Base-by-base conservation (phyloP, 2,329 filamentous ascomycete species). In the Nemania sp. region DNA sequence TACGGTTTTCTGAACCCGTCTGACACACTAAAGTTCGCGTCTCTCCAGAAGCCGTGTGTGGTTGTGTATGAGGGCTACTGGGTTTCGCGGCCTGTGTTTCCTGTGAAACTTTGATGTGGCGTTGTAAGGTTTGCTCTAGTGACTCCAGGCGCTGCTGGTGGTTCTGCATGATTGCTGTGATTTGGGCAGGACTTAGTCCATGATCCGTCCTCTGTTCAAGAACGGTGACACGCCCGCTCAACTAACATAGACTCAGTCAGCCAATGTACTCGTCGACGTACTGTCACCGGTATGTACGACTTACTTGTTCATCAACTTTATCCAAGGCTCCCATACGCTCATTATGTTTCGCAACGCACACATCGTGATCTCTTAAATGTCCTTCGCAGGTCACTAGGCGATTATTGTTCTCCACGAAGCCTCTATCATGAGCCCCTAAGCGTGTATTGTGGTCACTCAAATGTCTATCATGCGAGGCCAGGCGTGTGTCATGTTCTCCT, bases 61-160 rank as follows among this genome's bases (percentile, higher is more conserved):
- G 56, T 45, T 59, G 67, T 27, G n/a, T 51, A 3, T 41, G 22
- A 29, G 61, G 62, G 38, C 54, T 67, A 41, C 13, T 58, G 7
- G 62, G 55, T 22, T 62, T 66, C 18, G 35, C 45, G 4, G 56
- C 47, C 18, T 64, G 59, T 11, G 61, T 29, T 43, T 70, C 67
- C 52, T 59, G 65, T 47, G 62, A 67, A 22, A 35, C 47, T 52
- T 70, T 68, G 49, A 68, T 66, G 32, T 68, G 62, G 5, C 57
- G 64, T 35, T 70, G 65, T 35, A 70, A 59, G 15, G 43, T 61
- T 45, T 66, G 61, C 29, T 70, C 70, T 10, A 72, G 55, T 35
- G 62, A 70, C 29, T 70, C 64, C n/a, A 72, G 65, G n/a, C 68
- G 67, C 51, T 72, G 70, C 35, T 72, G 70, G 56, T 72, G 70